Conservation (phyloP, 2,329 filamentous ascomycete genomes). For the Pseudogymnoascus sp. region DNA sequence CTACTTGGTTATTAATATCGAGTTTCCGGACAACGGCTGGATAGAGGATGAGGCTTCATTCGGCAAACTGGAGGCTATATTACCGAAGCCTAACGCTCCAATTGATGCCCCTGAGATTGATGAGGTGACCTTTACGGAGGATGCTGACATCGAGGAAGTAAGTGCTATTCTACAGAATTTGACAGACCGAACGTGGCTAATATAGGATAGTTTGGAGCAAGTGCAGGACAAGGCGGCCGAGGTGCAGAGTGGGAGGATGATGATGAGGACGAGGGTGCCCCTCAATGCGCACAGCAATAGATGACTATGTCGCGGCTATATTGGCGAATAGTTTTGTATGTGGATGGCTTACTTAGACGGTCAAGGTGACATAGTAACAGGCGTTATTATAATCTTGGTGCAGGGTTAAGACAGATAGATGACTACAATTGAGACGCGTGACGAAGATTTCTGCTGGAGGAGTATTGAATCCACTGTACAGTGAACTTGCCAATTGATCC, state of each 20-base stretch:
- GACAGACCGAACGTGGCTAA: constrained; percentile 23
- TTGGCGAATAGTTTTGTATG: constrained; percentile 2
- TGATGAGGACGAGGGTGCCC: constrained; percentile 48
- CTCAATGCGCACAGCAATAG: constrained; percentile 51
- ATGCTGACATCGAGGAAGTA: constrained; percentile 74
- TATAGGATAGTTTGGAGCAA: constrained; percentile 55
- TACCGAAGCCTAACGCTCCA: constrained; percentile 56
- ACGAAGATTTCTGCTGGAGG: background rate
- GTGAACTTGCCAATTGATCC: background rate
- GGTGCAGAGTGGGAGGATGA: constrained; percentile 65
- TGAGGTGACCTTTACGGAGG: constrained; percentile 79
- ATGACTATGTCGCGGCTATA: background rate
- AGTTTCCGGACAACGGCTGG: constrained; percentile 87
- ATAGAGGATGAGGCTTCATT: constrained; percentile 63
- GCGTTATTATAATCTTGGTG: constrained; percentile 7
- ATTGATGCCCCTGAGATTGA: constrained; percentile 71
- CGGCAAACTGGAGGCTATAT: constrained; percentile 62
- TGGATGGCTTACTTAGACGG: constrained; percentile 1
- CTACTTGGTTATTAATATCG: constrained; percentile 76
- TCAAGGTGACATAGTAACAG: constrained; percentile 7
- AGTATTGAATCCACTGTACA: background rate
- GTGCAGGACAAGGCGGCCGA: constrained; percentile 56
- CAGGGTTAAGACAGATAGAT: constrained; percentile 1
- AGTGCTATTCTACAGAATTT: constrained; percentile 26
- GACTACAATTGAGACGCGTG: background rate